Percentiles rank a stretch among this genome's conserved stretches.
Conservation (phyloP, 2,329 filamentous ascomycete genomes). For the Neophaeococcomyces aloes region DNA sequence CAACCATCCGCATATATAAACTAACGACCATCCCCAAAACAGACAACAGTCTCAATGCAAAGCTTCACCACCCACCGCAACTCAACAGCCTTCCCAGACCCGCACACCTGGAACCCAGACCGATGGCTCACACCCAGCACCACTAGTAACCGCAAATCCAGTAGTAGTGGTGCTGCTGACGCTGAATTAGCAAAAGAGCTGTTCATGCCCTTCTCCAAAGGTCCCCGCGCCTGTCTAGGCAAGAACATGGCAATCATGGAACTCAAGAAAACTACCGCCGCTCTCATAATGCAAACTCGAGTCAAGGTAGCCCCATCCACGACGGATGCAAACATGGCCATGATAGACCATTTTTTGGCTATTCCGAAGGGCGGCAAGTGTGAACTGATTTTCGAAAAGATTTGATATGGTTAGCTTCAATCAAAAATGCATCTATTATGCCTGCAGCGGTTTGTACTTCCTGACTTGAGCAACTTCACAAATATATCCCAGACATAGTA, state of each 20-base stretch:
- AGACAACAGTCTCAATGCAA: constrained; percentile 12
- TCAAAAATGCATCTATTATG: too few relatives aligned
- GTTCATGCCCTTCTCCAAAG: constrained; percentile 18
- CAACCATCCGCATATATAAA: background rate
- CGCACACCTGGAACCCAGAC: constrained; percentile 15
- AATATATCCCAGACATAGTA: too few relatives aligned
- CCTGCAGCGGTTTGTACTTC: too few relatives aligned
- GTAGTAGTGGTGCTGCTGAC: too few relatives aligned
- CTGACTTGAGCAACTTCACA: too few relatives aligned
- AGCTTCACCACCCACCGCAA: constrained; percentile 13
- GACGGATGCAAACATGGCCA: constrained; percentile 9
- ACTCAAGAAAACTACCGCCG: constrained; percentile 14
- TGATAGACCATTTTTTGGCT: constrained; percentile 9
- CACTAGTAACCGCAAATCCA: background rate
- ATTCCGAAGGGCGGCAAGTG: constrained; percentile 10
- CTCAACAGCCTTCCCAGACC: constrained; percentile 11
- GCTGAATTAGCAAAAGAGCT: too few relatives aligned
- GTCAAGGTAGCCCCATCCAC: background rate
- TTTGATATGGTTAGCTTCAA: too few relatives aligned
- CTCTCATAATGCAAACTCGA: constrained; percentile 10
- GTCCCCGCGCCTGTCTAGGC: constrained; percentile 17
- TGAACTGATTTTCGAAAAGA: constrained; percentile 9
- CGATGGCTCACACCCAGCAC: constrained; percentile 13
- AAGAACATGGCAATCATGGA: constrained; percentile 19
- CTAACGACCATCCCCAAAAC: background rate